Percentiles rank a stretch among this genome's conserved stretches.
Evolutionary conservation across 768 basidiomycete genomes (phyloP).

Genomic region (Auriscalpium microsporum): DNA sequence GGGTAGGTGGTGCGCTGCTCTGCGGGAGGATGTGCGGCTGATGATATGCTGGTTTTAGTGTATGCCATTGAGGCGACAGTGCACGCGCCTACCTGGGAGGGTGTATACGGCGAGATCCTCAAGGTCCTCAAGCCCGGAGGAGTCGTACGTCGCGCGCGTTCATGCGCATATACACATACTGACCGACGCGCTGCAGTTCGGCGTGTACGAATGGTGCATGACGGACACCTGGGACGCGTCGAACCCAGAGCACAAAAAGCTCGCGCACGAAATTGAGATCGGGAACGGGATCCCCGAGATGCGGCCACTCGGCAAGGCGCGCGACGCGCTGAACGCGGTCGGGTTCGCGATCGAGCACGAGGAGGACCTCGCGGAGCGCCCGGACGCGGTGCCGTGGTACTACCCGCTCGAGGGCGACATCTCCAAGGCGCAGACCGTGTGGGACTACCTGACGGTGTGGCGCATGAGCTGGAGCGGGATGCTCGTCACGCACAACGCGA

Average conservation of each 20-base stretch:
- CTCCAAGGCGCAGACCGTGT: slow-evolving; percentile 83
- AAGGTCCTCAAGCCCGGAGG: slow-evolving; percentile 96
- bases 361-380: slow-evolving; percentile 88
- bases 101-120: slow-evolving; percentile 88
- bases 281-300: slow-evolving; percentile 98
- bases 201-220: slow-evolving; percentile 99
- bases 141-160: slow-evolving; percentile 45
- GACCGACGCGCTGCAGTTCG: slow-evolving; percentile 49
- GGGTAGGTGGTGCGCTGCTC: slow-evolving; percentile 38
- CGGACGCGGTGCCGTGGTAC: slow-evolving; percentile 81
- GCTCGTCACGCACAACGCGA: slow-evolving; percentile 71
- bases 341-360: slow-evolving; percentile 86
- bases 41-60: slow-evolving; percentile 36
- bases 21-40: neutral
- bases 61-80: slow-evolving; percentile 98
- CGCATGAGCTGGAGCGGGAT: slow-evolving; percentile 85
- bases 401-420: slow-evolving; percentile 96
- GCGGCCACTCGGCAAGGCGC: slow-evolving; percentile 64
- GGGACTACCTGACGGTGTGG: slow-evolving; percentile 87
- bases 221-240: slow-evolving; percentile 88
- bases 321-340: slow-evolving; percentile 70
- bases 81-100: slow-evolving; percentile 93
- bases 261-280: slow-evolving; percentile 87
- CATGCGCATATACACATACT: neutral
- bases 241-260: slow-evolving; percentile 77